Evolutionary conservation across 306 rosid species (phyloP).

Genomic region (Vigna mungo): DNA sequence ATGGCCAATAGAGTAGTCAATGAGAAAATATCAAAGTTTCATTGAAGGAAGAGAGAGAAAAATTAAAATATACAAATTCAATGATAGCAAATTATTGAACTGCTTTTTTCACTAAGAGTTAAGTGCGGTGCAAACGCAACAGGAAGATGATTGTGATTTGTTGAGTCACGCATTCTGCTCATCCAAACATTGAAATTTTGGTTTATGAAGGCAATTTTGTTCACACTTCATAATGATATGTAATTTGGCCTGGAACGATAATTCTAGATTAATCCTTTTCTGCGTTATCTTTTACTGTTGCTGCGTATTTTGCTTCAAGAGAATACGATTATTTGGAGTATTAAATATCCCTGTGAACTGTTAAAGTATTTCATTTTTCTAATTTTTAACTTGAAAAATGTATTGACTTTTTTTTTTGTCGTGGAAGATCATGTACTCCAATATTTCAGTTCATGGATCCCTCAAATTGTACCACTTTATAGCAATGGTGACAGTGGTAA

Average conservation of each 20-base stretch:
- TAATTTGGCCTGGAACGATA: background rate
- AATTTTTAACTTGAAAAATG: background rate
- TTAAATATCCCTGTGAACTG: background rate
- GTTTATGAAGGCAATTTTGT: background rate
- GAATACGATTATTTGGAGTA: slow-evolving; percentile 20
- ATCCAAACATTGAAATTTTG: background rate
- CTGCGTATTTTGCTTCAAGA: background rate
- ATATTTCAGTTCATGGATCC: slow-evolving; percentile 69
- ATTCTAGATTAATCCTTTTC: background rate
- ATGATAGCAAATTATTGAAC: background rate
- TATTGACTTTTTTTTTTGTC: background rate
- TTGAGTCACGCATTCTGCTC: slow-evolving; percentile 10
- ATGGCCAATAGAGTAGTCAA: background rate
- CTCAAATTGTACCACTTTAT: slow-evolving; percentile 85
- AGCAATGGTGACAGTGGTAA: slow-evolving; percentile 88
- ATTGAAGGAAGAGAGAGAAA: background rate
- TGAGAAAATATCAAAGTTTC: background rate
- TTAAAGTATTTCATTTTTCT: background rate
- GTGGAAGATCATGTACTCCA: slow-evolving; percentile 76
- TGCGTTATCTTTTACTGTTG: background rate
- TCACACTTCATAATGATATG: background rate
- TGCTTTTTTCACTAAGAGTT: too few species aligned
- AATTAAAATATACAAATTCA: background rate
- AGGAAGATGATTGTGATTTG: background rate
- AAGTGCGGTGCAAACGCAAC: background rate